Percentiles rank a stretch among this genome's conserved stretches.
Evolutionary conservation across 768 basidiomycete genomes (phyloP).

Genomic region (Tubosaeta brunneosetosa): DNA sequence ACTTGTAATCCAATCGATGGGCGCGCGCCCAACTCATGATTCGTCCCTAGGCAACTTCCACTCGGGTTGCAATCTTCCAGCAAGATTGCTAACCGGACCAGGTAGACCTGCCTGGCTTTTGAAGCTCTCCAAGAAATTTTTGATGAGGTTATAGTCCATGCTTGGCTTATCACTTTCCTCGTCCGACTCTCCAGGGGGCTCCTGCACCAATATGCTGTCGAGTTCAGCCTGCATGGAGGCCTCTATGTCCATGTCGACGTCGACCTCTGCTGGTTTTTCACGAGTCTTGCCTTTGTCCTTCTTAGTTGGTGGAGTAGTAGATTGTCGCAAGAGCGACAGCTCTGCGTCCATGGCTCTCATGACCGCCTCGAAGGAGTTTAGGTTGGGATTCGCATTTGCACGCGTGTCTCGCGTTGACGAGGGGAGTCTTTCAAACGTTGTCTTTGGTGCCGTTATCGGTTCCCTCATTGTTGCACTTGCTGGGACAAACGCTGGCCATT

Average conservation of each 20-base stretch:
- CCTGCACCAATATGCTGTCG: slow-evolving; percentile 51
- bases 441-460: slow-evolving; percentile 2
- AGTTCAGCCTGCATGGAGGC: slow-evolving; percentile 89
- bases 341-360: slow-evolving; percentile 96
- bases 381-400: slow-evolving; percentile 55
- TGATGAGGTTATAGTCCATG: slow-evolving; percentile 88
- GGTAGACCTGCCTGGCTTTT: slow-evolving; percentile 85
- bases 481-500: slow-evolving; percentile 57
- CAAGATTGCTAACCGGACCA: slow-evolving; percentile 89
- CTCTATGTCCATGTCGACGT: slow-evolving; percentile 66
- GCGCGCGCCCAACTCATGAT: slow-evolving; percentile 24
- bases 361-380: slow-evolving; percentile 92
- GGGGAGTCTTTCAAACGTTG: slow-evolving; percentile 7
- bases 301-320: slow-evolving; percentile 29
- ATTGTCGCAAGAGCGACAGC: slow-evolving; percentile 46
- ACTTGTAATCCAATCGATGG: background rate
- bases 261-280: slow-evolving; percentile 33
- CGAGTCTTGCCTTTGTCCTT: slow-evolving; percentile 44
- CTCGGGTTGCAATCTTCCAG: slow-evolving; percentile 73
- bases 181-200: slow-evolving; percentile 45
- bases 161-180: slow-evolving; percentile 44
- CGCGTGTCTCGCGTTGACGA: slow-evolving; percentile 33
- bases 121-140: slow-evolving; percentile 96
- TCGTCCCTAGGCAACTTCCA: slow-evolving; percentile 74
- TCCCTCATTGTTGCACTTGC: slow-evolving; percentile 15